Conservation (phyloP, 2,329 filamentous ascomycete genomes). For the Fusarium circinatum region DNA sequence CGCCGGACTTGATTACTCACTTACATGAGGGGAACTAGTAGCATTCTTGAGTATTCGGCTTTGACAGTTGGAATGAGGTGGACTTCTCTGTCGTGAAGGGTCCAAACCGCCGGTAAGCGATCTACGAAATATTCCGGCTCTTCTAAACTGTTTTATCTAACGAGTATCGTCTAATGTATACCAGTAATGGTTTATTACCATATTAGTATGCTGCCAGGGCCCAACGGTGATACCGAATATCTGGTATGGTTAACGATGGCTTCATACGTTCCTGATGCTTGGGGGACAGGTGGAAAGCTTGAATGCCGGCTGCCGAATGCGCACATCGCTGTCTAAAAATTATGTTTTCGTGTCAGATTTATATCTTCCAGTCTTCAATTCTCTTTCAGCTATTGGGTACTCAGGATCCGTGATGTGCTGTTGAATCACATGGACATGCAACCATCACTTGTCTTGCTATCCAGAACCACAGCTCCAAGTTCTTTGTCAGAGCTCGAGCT, state of each 20-base stretch:
- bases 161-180: no score
- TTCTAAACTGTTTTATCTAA: background rate
- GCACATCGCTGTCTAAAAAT: accelerated
- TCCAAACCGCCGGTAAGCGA: background rate
- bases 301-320: background rate
- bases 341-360: background rate
- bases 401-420: background rate
- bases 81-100: background rate
- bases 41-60: background rate
- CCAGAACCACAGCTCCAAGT: no score
- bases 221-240: background rate
- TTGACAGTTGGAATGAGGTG: conserved; percentile 1
- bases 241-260: accelerated
- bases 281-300: background rate
- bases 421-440: background rate
- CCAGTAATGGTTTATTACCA: no score
- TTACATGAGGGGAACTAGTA: no score
- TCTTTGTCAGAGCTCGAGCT: background rate
- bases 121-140: background rate
- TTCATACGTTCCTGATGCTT: background rate
- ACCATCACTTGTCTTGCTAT: background rate
- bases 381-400: background rate
- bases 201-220: accelerated
- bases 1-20: background rate
- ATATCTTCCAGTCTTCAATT: accelerated